Percentiles rank a stretch among this genome's conserved stretches.
Conservation (phyloP, 768 basidiomycete species). For the Crassisporium funariophilum region DNA sequence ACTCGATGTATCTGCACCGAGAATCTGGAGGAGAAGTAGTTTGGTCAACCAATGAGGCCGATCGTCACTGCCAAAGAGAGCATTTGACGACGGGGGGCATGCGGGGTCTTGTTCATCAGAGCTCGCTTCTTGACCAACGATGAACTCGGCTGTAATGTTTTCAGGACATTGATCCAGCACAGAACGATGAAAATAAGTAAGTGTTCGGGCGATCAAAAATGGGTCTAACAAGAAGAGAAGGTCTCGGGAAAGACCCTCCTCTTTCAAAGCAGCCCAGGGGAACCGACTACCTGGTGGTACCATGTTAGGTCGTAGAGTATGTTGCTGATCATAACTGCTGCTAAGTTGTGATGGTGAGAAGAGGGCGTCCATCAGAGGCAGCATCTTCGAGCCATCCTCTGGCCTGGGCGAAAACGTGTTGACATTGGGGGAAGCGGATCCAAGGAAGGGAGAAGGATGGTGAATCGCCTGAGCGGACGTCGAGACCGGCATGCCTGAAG, state of each 20-base stretch:
- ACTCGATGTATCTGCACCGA: constrained; percentile 57
- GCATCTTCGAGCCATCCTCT: constrained; percentile 37
- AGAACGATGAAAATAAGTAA: constrained; percentile 61
- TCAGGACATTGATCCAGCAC: constrained; percentile 54
- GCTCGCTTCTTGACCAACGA: constrained; percentile 35
- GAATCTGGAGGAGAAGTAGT: constrained; percentile 67
- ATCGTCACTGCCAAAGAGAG: constrained; percentile 69
- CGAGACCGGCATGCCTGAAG: constrained; percentile 40
- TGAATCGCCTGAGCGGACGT: constrained; percentile 57
- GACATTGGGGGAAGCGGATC: constrained; percentile 46
- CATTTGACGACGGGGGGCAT: constrained; percentile 18
- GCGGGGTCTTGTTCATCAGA: constrained; percentile 9
- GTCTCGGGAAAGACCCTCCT: constrained; percentile 70
- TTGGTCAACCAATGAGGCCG: constrained; percentile 83
- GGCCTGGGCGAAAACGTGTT: constrained; percentile 59
- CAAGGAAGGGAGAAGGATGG: constrained; percentile 47
- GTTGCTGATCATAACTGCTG: constrained; percentile 28
- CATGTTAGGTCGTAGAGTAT: constrained; percentile 22
- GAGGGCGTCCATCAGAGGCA: constrained; percentile 51
- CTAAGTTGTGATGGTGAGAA: constrained; percentile 16
- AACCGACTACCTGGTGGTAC: constrained; percentile 21
- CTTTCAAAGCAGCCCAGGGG: constrained; percentile 56
- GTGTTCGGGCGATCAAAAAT: constrained; percentile 59
- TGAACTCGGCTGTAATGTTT: constrained; percentile 49
- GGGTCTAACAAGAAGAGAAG: constrained; percentile 66